phyloP scores from a whole-genome alignment of 192 early-diverging fungal species.

The Dispira parvispora region DNA sequence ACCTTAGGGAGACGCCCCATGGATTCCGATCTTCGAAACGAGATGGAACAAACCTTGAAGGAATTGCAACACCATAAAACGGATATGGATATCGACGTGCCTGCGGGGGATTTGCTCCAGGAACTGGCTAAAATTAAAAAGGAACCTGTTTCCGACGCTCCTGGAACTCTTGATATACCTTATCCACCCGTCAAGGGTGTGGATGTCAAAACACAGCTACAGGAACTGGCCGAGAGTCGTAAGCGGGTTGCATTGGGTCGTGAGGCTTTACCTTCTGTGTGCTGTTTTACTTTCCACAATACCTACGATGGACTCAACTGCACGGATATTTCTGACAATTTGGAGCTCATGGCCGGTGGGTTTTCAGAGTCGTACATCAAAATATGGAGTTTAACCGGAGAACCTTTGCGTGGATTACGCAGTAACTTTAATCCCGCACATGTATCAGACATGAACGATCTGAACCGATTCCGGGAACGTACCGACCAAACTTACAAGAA shows the following conservation, averaged over 20 bases:
- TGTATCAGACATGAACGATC: constrained; percentile 35
- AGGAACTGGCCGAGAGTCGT: constrained; percentile 32
- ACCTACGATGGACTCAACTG: constrained; percentile 74
- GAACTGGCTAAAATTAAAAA: constrained; percentile 30
- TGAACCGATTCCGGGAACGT: constrained; percentile 40
- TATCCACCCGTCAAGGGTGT: constrained; percentile 32
- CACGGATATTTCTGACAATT: constrained; percentile 63
- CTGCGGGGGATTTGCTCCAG: not conserved
- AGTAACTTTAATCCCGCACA: constrained; percentile 39
- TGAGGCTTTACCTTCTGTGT: constrained; percentile 65
- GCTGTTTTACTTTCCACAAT: constrained; percentile 94
- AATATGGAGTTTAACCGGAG: constrained; percentile 77
- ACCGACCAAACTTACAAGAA: constrained; percentile 37
- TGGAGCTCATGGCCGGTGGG: constrained; percentile 68
- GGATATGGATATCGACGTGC: not conserved
- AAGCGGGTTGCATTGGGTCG: constrained; percentile 53
- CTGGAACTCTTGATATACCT: constrained; percentile 44
- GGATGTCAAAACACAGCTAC: not conserved
- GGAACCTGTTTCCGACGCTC: constrained; percentile 38
- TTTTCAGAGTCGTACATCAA: constrained; percentile 88
- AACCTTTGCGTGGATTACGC: constrained; percentile 44
- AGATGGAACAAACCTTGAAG: constrained; percentile 65
- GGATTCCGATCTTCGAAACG: constrained; percentile 54
- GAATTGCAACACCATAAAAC: constrained; percentile 34
- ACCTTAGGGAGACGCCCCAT: constrained; percentile 52